Base-by-base conservation (phyloP, 441 rosid genomes). In the Euphorbia corollata region DNA sequence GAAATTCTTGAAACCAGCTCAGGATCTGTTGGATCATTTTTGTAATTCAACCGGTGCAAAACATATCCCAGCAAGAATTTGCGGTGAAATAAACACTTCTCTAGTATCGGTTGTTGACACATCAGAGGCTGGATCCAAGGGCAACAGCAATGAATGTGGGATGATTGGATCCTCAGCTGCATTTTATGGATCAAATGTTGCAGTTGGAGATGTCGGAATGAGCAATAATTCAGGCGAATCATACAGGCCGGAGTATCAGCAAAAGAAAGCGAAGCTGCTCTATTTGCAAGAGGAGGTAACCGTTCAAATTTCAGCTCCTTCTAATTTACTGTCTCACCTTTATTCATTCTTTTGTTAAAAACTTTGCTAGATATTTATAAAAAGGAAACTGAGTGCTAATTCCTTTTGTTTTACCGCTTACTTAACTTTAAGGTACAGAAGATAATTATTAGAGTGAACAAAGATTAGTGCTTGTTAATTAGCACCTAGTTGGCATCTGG, bases 211-310 rank as follows among this genome's bases (percentile, higher is more conserved):
- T 60, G 72, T 64, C 38, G 73, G 75, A 20, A 71, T 43, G 45
- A 74, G 74, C 45, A 78, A 72, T 70, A 72, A 78, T 74, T 72
- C 78, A 18, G 74, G 59, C 8, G 79, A 73, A 32, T 63, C 77
- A 56, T 72, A 54, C 62, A 61, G 69, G 72, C 83, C 89, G 12
- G 87, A 80, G 73, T 75, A 76, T 71, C 87, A 77, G 19, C 84
- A 80, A 41, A 83, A 69, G 80, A 87, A 81, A 67, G 88, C 88
- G 10, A 80, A 80, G 66, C 89, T 85, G 24, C 57, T 83, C 12
- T 81, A 68, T 65, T 74, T 87, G 78, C 86, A 82, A 27, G 86
- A 85, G 59, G 92, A 87, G 92, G 90, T 85, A 54, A 27, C 32
- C 2, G 32, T 0, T 50, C 16, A 50, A 13, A 12, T 53, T 56